Conservation (phyloP, 139 green algal species). For the Volvox africanus region DNA sequence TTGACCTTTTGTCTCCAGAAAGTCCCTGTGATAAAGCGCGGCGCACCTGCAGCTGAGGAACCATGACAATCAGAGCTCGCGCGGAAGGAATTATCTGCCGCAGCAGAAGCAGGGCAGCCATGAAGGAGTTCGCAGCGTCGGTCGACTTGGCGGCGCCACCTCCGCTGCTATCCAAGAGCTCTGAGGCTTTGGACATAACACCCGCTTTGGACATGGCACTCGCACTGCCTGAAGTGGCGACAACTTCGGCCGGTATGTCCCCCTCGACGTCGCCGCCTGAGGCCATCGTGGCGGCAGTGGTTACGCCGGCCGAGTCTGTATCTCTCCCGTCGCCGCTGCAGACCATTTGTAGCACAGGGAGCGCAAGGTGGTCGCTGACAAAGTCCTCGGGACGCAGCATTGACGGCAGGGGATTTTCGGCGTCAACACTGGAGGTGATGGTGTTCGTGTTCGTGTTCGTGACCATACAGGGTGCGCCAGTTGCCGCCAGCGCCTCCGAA, state of each 20-base stretch:
- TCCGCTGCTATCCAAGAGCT: no score
- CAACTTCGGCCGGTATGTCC: neutral
- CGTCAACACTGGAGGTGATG: neutral
- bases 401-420: neutral
- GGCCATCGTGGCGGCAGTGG: no score
- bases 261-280: neutral
- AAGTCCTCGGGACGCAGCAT: conserved; percentile 22
- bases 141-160: neutral
- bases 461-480: neutral
- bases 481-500: conserved; percentile 4
- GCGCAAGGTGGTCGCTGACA: neutral
- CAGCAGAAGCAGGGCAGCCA: conserved; percentile 12
- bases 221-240: neutral
- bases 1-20: no score
- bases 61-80: neutral
- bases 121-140: neutral
- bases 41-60: conserved; percentile 35
- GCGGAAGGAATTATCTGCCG: conserved; percentile 2
- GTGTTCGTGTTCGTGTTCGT: neutral
- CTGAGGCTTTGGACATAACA: neutral
- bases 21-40: no score
- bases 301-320: no score
- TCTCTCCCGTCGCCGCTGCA: neutral
- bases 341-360: neutral
- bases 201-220: neutral